Base-by-base conservation (phyloP, 441 rosid species). In the Monsonia emarginata region DNA sequence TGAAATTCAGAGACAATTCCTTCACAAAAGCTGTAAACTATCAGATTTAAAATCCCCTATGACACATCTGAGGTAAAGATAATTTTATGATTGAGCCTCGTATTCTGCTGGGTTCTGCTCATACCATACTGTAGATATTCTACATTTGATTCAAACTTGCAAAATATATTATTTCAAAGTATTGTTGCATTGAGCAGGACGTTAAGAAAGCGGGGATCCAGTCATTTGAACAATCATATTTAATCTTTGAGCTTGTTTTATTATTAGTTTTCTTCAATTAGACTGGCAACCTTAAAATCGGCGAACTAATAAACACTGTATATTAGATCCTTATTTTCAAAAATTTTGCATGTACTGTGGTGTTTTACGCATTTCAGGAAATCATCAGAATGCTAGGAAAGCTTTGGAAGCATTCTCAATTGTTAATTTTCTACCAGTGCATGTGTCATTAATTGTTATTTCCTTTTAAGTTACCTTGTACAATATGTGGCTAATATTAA, bases 401-500 rank as follows among this genome's bases (percentile, higher is more conserved):
- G 36, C 46, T 30, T 2, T 26, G 18, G 48, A 54, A 65, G 26
- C 27, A 28, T 60, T 63, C 52, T 58, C 13, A 65, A 26, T 11
- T 57, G 22, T 70, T 44, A 64, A 59, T 31, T 9, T 54, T 28
- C 59, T 54, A 10, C 24, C 59, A 54, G 58, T 19, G 28, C 59
- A 22, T 42, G 5, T 54, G 5, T 54, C 27, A 31, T 68, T 44
- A 64, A 63, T 38, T 42, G 16, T 69, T 63, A 24, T 77, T 68
- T 36, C 52, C 44, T n/a, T 67, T 19, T n/a, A 28, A 66, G 42
- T 31, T 61, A 9, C 10, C 69, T 10, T 65, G 19, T 24, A 14
- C 26, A 44, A 56, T n/a, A 64, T 68, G 46, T 63, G 64, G 70
- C 75, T 81, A 44, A 83, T 59, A 66, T 50, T 30, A 67, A 76